Evolutionary conservation across 495 filamentous ascomycete species (phyloP).

Genomic region (Amphirosellinia nigrospora): DNA sequence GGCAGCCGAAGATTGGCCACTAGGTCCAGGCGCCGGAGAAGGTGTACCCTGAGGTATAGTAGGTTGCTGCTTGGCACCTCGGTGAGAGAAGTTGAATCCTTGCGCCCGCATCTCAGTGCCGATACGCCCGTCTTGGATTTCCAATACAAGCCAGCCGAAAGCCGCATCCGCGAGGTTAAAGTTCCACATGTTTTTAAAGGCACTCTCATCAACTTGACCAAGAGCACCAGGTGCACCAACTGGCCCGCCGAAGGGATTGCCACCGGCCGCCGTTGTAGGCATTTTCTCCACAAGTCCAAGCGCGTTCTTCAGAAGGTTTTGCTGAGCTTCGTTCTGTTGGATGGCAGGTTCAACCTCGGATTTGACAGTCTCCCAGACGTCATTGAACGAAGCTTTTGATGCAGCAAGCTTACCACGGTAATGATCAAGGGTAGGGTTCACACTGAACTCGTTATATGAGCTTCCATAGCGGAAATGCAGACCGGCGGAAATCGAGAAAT

Average conservation of each 20-base stretch:
- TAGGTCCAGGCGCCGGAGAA: conserved; percentile 41
- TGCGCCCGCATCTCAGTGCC: conserved; percentile 98
- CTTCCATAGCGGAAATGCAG: conserved; percentile 99
- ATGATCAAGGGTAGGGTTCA: conserved; percentile 97
- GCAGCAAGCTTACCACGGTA: conserved; percentile 99
- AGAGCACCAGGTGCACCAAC: conserved; percentile 70
- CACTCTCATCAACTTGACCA: conserved; percentile 95
- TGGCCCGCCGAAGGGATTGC: conserved; percentile 93
- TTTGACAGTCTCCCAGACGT: conserved; percentile 99
- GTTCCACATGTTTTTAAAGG: conserved; percentile 99
- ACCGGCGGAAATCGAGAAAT: conserved; percentile 97
- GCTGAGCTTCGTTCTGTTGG: conserved; percentile 87
- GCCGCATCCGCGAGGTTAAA: conserved; percentile 98
- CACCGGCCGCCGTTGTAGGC: conserved; percentile 91
- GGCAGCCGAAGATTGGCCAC: conserved; percentile 44
- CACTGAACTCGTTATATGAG: conserved; percentile 99
- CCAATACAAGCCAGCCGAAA: conserved; percentile 93
- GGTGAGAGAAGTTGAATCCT: conserved; percentile 98
- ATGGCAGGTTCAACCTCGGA: conserved; percentile 93
- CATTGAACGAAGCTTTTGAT: conserved; percentile 97
- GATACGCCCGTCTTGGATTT: conserved; percentile 92
- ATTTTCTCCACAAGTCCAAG: conserved; percentile 92
- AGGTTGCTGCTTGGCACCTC: conserved; percentile 65
- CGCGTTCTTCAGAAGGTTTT: conserved; percentile 87
- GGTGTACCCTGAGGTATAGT: conserved; percentile 42